phyloP scores from a whole-genome alignment of 2,329 filamentous ascomycete genomes.

The Hymenoscyphus infarciens region DNA sequence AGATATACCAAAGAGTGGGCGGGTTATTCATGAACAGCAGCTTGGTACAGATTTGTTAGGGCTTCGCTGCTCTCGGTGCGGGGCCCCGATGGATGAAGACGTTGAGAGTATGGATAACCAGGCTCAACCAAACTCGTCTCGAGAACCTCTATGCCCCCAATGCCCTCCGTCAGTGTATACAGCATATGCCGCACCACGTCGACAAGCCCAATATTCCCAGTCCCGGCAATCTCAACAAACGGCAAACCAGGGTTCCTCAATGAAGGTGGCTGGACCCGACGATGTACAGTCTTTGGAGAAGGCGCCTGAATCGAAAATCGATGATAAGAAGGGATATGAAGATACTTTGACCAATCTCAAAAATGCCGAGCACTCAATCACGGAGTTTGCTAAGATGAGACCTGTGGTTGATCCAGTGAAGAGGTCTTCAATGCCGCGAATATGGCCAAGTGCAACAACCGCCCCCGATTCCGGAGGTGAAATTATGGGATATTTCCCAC shows the following conservation, averaged over 20 bases:
- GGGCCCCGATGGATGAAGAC: not conserved
- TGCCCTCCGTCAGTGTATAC: constrained; percentile 5
- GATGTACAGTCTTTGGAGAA: not conserved
- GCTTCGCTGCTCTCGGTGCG: not conserved
- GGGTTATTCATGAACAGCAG: not conserved
- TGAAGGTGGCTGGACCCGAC: not conserved
- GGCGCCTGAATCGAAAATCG: not conserved
- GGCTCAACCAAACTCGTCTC: constrained; percentile 3
- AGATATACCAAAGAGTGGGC: not conserved
- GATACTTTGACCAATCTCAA: constrained; percentile 1
- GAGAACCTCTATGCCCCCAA: not conserved
- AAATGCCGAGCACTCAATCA: constrained; percentile 8
- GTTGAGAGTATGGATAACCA: constrained; percentile 3
- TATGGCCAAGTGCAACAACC: constrained; percentile 1
- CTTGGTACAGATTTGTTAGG: not conserved
- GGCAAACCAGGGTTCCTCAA: not conserved
- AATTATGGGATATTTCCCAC: not conserved
- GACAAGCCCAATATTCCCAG: constrained; percentile 1
- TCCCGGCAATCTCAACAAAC: constrained; percentile 5
- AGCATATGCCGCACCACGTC: constrained; percentile 1
- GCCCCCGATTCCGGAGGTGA: not conserved
- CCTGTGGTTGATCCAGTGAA: constrained; percentile 22
- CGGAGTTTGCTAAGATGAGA: constrained; percentile 14
- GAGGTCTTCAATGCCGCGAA: constrained; percentile 11
- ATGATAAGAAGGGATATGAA: not conserved